A percentile compares a stretch with the other conserved stretches of the same genome.
Evolutionary conservation across 768 basidiomycete species (phyloP).

Genomic region (Pulveroboletus sp.): DNA sequence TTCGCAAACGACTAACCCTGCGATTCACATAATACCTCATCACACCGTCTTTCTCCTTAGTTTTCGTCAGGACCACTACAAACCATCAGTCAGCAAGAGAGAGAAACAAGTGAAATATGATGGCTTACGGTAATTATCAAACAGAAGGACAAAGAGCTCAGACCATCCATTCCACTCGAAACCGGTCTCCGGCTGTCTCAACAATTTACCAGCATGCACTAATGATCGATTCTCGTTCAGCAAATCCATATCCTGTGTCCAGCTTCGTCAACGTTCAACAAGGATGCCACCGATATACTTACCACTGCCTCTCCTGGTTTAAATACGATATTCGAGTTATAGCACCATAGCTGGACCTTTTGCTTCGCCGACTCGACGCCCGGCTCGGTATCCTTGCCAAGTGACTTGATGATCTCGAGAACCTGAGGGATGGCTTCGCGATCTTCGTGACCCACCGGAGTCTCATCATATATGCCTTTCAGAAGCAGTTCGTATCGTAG

Average conservation of each 20-base stretch:
- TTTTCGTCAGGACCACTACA: constrained; percentile 85
- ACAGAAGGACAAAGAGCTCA: constrained; percentile 84
- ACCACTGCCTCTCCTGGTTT: constrained; percentile 72
- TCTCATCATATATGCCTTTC: constrained; percentile 73
- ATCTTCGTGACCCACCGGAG: constrained; percentile 74
- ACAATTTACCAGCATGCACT: constrained; percentile 76
- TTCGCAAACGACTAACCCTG: constrained; percentile 45
- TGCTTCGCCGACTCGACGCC: constrained; percentile 81
- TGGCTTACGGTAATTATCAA: constrained; percentile 87
- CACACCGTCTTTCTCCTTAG: constrained; percentile 70
- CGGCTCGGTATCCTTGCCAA: constrained; percentile 84
- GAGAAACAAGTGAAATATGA: no score
- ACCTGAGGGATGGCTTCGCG: constrained; percentile 77
- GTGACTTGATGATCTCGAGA: constrained; percentile 78
- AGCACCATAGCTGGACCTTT: constrained; percentile 88
- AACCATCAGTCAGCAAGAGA: constrained; percentile 9
- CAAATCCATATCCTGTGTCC: constrained; percentile 76
- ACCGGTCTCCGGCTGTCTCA: constrained; percentile 84
- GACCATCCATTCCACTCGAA: constrained; percentile 88
- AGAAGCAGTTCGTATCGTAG: constrained; percentile 85
- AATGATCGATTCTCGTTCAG: constrained; percentile 77
- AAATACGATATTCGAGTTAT: constrained; percentile 73
- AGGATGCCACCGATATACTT: constrained; percentile 12
- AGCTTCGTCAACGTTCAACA: neutral
- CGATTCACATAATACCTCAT: constrained; percentile 78